phyloP scores from a whole-genome alignment of 192 early-diverging fungal genomes.

The Coemansia sp. region DNA sequence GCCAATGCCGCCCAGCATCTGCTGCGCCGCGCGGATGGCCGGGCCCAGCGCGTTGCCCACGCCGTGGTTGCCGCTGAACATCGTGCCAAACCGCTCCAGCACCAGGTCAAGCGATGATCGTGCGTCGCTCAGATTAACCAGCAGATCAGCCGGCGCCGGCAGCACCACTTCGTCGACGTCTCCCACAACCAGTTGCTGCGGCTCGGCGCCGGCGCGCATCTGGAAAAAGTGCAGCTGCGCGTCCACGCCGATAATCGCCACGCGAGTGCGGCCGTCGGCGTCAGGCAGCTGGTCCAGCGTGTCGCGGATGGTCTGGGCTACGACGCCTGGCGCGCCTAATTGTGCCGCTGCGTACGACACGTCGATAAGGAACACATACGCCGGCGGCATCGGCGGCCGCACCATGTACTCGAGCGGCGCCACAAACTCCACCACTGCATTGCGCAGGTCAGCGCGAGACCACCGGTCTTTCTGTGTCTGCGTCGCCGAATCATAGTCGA shows the following conservation, averaged over 20 bases:
- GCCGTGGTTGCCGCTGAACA: conserved; percentile 76
- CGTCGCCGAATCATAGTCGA: conserved; percentile 77
- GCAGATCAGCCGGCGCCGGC: conserved; percentile 84
- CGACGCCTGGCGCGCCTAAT: conserved; percentile 77
- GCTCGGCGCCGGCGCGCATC: conserved; percentile 70
- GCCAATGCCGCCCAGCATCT: conserved; percentile 79
- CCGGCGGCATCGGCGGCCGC: conserved; percentile 94
- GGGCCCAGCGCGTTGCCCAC: conserved; percentile 78
- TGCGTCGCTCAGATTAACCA: conserved; percentile 87
- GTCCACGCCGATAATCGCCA: conserved; percentile 91
- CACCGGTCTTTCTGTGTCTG: conserved; percentile 80
- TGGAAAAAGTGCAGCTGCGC: conserved; percentile 90
- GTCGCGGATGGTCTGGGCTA: conserved; percentile 76
- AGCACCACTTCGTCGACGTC: conserved; percentile 90
- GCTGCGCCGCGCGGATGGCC: conserved; percentile 78
- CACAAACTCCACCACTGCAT: conserved; percentile 89
- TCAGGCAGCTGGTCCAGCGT: conserved; percentile 85
- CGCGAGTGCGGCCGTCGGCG: conserved; percentile 81
- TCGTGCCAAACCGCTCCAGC: conserved; percentile 69
- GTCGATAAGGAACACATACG: conserved; percentile 91
- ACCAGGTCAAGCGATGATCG: conserved; percentile 69
- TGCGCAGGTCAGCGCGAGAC: conserved; percentile 85
- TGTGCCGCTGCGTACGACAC: conserved; percentile 89
- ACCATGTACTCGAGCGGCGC: conserved; percentile 98
- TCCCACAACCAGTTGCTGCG: conserved; percentile 91